Base-by-base conservation (phyloP, 371 early-diverging fungal genomes). In the Sporodiniella umbellata region DNA sequence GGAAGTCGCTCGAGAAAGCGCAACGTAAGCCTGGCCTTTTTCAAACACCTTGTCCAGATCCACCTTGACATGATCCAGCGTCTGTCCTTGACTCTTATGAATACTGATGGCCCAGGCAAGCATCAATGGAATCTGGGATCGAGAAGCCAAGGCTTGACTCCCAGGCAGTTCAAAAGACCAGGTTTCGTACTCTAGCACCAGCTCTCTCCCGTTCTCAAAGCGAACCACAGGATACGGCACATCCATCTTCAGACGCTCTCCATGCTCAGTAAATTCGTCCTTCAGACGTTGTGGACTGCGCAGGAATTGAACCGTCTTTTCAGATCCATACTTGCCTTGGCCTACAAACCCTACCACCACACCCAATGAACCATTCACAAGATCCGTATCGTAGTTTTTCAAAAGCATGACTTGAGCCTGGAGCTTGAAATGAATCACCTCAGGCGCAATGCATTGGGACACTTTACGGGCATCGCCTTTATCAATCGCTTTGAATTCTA, bases 41-140 rank as follows among this genome's bases (percentile, higher is more conserved):
- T 90, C 93, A 83, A 97, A 97, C 4, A 85, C 79, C 31, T 72
- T 70, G 10, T 81, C 75, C 38, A 96, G 61, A 66, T 96, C 93
- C 5, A 97, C 85, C 45, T 81, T 70, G 8, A 92, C 84, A 7
- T 83, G 66, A 42, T 92, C 90, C 45, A 97, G 70, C 15, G 98
- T 93, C 73, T 95, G 94, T 0, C 97, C 98, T 68, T 97, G 98
- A 45, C 85, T 79, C 65, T 93, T 91, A 70, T 96, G 96, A 33
- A 96, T 90, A 15, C 94, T 78, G 49, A 84, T 70, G 7, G 85
- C 80, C 85, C 85, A 84, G 1, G 85, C 79, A 15, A 89, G 64
- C 59, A 77, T 79, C 50, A 93, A 61, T 1, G 91, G 93, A 1
- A 90, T 51, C 47, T 93, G 89, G 2, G 54, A 44, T 17, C 80